Evolutionary conservation across 2,329 filamentous ascomycete species (phyloP).

Genomic region (Dactylellina parvicollis): DNA sequence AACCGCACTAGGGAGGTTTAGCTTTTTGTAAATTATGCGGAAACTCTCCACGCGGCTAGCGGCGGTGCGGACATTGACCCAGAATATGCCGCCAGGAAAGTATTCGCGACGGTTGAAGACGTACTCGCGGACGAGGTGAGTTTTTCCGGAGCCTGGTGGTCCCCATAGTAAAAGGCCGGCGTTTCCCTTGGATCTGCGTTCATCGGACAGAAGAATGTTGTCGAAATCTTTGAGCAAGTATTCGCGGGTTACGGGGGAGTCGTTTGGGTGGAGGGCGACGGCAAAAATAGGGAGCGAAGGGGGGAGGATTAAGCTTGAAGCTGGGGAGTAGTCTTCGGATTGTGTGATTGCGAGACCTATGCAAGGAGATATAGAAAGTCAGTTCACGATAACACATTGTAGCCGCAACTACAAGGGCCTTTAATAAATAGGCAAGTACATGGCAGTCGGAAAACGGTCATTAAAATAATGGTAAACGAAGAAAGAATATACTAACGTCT

Average conservation of each 20-base stretch:
- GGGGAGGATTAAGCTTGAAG: constrained; percentile 40
- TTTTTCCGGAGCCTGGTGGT: constrained; percentile 74
- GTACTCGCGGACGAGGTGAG: constrained; percentile 74
- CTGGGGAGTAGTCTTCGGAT: constrained; percentile 22
- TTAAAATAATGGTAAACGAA: neutral
- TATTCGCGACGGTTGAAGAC: constrained; percentile 64
- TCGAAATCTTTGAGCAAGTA: constrained; percentile 70
- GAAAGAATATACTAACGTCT: constrained; percentile 38
- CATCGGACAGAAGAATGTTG: constrained; percentile 69
- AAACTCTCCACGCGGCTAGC: constrained; percentile 40
- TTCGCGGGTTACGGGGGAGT: constrained; percentile 71
- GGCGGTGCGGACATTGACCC: constrained; percentile 70
- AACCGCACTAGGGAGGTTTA: constrained; percentile 62
- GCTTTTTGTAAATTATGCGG: constrained; percentile 53
- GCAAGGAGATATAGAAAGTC: neutral
- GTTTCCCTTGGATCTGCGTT: constrained; percentile 68
- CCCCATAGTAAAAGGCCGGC: constrained; percentile 73
- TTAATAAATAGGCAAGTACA: constrained; percentile 4
- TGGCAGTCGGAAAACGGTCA: constrained; percentile 17
- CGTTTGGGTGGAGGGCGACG: constrained; percentile 63
- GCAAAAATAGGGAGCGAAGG: constrained; percentile 49
- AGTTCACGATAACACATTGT: neutral
- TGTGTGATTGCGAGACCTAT: constrained; percentile 23
- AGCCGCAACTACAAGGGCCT: neutral
- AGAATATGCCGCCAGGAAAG: constrained; percentile 75